Percentiles rank a stretch among this genome's conserved stretches.
Evolutionary conservation across 805 yeast genomes (phyloP).

Genomic region (Barnettozyma sp.): DNA sequence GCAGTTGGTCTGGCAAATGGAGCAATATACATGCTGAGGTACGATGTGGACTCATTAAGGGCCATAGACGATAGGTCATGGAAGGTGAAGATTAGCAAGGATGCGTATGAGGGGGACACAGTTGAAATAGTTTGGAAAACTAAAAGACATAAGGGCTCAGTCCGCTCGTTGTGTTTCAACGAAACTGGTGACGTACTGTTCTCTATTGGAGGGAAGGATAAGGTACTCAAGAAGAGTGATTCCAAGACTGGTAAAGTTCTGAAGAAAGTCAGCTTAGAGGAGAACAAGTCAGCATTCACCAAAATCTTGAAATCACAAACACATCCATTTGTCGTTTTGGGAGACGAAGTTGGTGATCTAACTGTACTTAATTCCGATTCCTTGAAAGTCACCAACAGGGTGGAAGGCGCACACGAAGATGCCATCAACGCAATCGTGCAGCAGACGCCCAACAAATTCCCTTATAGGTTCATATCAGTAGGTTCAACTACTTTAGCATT

Average conservation of each 20-base stretch:
- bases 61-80: constrained; percentile 24
- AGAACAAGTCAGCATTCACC: constrained; percentile 22
- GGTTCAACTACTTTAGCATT: constrained; percentile 80
- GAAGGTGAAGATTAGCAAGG: constrained; percentile 16
- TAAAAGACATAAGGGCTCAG: constrained; percentile 83
- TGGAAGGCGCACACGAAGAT: constrained; percentile 62
- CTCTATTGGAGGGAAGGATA: constrained; percentile 69
- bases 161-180: constrained; percentile 63
- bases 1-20: constrained; percentile 81
- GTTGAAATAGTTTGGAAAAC: constrained; percentile 59
- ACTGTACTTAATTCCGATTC: constrained; percentile 51
- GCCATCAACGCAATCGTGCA: constrained; percentile 69
- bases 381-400: constrained; percentile 41
- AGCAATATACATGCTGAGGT: constrained; percentile 53
- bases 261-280: constrained; percentile 39
- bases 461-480: constrained; percentile 69
- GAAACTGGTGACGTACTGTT: constrained; percentile 44
- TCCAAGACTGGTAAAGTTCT: constrained; percentile 70
- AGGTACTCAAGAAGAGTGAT: constrained; percentile 66
- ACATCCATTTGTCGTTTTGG: constrained; percentile 41
- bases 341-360: constrained; percentile 65
- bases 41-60: constrained; percentile 36
- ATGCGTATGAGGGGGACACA: constrained; percentile 18
- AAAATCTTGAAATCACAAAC: constrained; percentile 29
- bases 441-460: constrained; percentile 55